Conservation (phyloP, 73 alveolate species). For the Blepharisma japonicum region DNA sequence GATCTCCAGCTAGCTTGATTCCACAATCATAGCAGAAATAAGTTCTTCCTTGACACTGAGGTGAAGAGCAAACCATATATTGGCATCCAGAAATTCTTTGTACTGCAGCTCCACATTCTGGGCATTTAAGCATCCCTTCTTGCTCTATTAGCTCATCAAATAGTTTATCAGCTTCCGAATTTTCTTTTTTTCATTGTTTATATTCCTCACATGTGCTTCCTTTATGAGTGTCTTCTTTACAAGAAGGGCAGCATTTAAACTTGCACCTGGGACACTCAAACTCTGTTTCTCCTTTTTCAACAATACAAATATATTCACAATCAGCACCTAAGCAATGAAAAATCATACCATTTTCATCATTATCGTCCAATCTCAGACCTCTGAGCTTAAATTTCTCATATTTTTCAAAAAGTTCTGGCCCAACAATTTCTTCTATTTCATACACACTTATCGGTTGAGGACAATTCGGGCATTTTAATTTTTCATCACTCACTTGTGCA, state of each 20-base stretch:
- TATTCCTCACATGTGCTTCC: conserved; percentile 26
- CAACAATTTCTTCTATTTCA: conserved; percentile 13
- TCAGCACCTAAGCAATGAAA: conserved; percentile 8
- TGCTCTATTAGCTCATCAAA: conserved; percentile 20
- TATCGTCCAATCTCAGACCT: neutral
- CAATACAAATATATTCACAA: conserved; percentile 22
- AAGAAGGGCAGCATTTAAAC: conserved; percentile 23
- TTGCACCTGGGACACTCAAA: conserved; percentile 27
- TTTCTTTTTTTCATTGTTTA: conserved; percentile 20
- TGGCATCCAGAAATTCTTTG: conserved; percentile 26
- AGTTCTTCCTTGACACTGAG: conserved; percentile 26
- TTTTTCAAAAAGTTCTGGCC: conserved; percentile 27
- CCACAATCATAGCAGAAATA: conserved; percentile 27
- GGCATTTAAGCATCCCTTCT: conserved; percentile 28
- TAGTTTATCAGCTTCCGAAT: conserved; percentile 2
- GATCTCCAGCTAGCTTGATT: conserved; percentile 17
- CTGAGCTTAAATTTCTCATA: conserved; percentile 12
- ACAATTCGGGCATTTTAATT: conserved; percentile 30
- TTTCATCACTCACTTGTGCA: conserved; percentile 31
- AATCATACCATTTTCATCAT: neutral
- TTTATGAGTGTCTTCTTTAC: conserved; percentile 25
- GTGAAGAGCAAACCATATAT: conserved; percentile 20
- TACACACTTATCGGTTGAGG: conserved; percentile 23
- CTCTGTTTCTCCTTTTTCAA: conserved; percentile 20
- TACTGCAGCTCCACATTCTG: conserved; percentile 29